Conservation (phyloP, 1,139 yeast species). For the Candida tropicalis region DNA sequence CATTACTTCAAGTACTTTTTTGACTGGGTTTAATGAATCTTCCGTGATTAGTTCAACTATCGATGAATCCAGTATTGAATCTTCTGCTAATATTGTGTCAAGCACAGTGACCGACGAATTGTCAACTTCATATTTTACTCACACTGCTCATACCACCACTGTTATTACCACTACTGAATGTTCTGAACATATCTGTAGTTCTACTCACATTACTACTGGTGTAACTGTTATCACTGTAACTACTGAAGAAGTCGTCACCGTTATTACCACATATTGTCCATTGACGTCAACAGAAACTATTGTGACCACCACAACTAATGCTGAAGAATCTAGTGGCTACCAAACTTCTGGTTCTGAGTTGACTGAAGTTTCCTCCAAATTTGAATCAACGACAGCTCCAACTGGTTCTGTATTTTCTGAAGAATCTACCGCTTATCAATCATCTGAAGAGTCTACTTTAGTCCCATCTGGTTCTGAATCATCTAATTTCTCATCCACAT, state of each 20-base stretch:
- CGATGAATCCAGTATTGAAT: not conserved
- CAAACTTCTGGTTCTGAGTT: not conserved
- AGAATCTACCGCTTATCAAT: not conserved
- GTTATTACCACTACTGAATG: constrained; percentile 27
- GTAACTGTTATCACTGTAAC: constrained; percentile 16
- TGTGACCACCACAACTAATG: not conserved
- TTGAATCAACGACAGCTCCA: no score
- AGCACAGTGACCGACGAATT: not conserved
- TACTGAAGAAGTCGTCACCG: constrained; percentile 18
- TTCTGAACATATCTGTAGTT: constrained; percentile 15
- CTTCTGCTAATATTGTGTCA: constrained; percentile 1
- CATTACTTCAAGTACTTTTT: no score
- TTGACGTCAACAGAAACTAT: constrained; percentile 4
- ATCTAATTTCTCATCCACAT: not conserved
- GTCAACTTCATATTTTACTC: constrained; percentile 5
- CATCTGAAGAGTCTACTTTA: not conserved
- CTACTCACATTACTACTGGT: constrained; percentile 31
- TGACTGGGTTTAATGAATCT: no score
- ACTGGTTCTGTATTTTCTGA: no score
- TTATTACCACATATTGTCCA: constrained; percentile 28
- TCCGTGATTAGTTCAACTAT: no score
- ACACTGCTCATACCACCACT: constrained; percentile 12
- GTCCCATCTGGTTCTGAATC: no score
- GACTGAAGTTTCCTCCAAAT: not conserved
- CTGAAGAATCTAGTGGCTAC: constrained; percentile 1